Evolutionary conservation across 208 protist genomes (phyloP).

Genomic region (Phytomonas sp.): DNA sequence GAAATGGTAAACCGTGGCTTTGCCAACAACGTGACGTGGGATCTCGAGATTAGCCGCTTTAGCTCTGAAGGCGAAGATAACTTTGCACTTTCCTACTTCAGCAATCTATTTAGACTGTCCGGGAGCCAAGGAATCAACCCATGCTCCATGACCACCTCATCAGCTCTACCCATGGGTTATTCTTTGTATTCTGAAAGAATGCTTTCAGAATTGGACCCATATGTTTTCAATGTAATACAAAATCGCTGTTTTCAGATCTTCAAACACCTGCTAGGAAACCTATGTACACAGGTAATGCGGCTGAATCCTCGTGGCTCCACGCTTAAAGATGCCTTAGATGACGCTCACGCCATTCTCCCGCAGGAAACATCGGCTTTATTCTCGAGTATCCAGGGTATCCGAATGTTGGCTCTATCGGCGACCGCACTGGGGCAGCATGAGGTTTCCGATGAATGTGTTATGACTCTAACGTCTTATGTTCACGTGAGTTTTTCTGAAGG

Average conservation of each 20-base stretch:
- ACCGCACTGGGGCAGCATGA: constrained; percentile 14
- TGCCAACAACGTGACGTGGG: constrained; percentile 76
- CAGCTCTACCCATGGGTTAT: neutral
- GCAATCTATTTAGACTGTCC: neutral
- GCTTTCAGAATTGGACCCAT: constrained; percentile 19
- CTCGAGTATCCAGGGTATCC: constrained; percentile 25
- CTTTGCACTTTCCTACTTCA: neutral
- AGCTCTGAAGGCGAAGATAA: neutral
- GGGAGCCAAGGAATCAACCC: neutral
- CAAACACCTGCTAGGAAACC: constrained; percentile 30
- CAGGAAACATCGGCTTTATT: constrained; percentile 21
- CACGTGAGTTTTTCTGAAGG: constrained; percentile 21
- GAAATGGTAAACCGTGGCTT: constrained; percentile 80
- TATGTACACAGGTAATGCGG: constrained; percentile 22
- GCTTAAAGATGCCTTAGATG: constrained; percentile 18
- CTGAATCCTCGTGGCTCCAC: constrained; percentile 11
- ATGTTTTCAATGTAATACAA: constrained; percentile 49
- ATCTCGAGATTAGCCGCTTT: constrained; percentile 45
- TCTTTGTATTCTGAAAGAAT: neutral
- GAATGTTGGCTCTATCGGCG: constrained; percentile 18
- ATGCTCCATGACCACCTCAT: neutral
- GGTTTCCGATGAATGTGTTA: constrained; percentile 30
- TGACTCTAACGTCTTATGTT: constrained; percentile 23
- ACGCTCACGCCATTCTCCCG: constrained; percentile 13
- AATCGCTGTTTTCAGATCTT: constrained; percentile 45